phyloP scores from a whole-genome alignment of 1,284 basidiomycete species.

The Hemileia vastatrix region DNA sequence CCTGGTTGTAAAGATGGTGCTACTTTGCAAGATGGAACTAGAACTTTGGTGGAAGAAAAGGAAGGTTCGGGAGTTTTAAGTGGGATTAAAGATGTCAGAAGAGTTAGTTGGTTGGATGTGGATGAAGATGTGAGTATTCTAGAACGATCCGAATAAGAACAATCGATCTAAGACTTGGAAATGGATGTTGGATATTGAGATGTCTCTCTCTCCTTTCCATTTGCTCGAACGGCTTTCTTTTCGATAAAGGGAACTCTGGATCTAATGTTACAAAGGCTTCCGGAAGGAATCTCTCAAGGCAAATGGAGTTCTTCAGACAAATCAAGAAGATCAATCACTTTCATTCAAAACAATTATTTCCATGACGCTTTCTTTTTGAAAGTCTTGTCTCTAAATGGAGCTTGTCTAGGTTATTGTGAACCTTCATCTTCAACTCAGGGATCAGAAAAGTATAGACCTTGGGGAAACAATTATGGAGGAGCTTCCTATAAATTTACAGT shows the following conservation, averaged over 20 bases:
- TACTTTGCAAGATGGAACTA: constrained; percentile 17
- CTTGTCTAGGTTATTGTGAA: constrained; percentile 52
- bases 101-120: constrained; percentile 75
- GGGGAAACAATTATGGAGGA: constrained; percentile 85
- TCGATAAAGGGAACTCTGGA: constrained; percentile 62
- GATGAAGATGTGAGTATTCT: constrained; percentile 62
- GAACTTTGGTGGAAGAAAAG: constrained; percentile 25
- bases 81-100: constrained; percentile 64
- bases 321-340: constrained; percentile 51
- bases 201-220: too few species aligned
- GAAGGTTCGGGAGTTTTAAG: constrained; percentile 54
- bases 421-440: background rate
- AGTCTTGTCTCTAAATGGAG: constrained; percentile 90
- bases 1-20: constrained; percentile 25
- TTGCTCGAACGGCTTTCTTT: too few species aligned
- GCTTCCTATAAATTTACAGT: constrained; percentile 97
- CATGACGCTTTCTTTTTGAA: constrained; percentile 99
- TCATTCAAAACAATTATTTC: constrained; percentile 96
- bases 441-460: constrained; percentile 55
- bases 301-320: constrained; percentile 47
- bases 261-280: constrained; percentile 69
- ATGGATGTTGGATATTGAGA: too few species aligned
- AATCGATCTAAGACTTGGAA: background rate
- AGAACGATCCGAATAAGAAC: background rate
- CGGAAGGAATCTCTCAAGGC: constrained; percentile 48